Evolutionary conservation across 2,329 filamentous ascomycete species (phyloP).

Genomic region (Monosporascus sp.): DNA sequence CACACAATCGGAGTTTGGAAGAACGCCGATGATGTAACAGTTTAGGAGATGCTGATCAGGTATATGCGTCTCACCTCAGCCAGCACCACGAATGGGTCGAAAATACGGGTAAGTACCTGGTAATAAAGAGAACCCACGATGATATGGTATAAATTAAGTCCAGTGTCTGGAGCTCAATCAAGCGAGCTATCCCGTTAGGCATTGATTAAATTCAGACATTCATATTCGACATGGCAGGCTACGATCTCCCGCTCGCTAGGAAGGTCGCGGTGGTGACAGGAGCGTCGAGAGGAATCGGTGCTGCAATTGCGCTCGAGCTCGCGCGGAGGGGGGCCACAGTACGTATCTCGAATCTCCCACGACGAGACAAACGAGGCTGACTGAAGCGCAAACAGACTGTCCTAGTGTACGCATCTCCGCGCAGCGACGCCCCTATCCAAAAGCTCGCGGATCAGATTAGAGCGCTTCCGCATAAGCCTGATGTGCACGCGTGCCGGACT

Average conservation of each 20-base stretch:
- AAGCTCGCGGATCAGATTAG: slow-evolving; percentile 56
- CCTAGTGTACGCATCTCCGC: slow-evolving; percentile 59
- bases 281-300: slow-evolving; percentile 30
- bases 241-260: slow-evolving; percentile 22
- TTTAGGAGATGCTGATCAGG: neutral
- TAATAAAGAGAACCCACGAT: too few relatives aligned
- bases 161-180: too few relatives aligned
- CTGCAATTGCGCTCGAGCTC: slow-evolving; percentile 30
- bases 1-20: slow-evolving; percentile 7
- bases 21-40: slow-evolving; percentile 6
- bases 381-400: slow-evolving; percentile 23
- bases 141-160: too few relatives aligned
- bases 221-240: slow-evolving; percentile 7
- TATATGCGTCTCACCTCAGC: too few relatives aligned
- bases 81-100: too few relatives aligned
- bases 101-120: too few relatives aligned
- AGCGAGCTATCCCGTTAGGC: too few relatives aligned
- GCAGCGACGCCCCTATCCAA: slow-evolving; percentile 55
- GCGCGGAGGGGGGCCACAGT: slow-evolving; percentile 24
- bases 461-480: slow-evolving; percentile 35
- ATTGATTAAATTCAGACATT: too few relatives aligned
- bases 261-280: slow-evolving; percentile 39
- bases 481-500: slow-evolving; percentile 10
- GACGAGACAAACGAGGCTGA: neutral
- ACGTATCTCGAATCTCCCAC: neutral